phyloP scores from a whole-genome alignment of 139 green algal genomes.

The Axilococcus clingmanii region DNA sequence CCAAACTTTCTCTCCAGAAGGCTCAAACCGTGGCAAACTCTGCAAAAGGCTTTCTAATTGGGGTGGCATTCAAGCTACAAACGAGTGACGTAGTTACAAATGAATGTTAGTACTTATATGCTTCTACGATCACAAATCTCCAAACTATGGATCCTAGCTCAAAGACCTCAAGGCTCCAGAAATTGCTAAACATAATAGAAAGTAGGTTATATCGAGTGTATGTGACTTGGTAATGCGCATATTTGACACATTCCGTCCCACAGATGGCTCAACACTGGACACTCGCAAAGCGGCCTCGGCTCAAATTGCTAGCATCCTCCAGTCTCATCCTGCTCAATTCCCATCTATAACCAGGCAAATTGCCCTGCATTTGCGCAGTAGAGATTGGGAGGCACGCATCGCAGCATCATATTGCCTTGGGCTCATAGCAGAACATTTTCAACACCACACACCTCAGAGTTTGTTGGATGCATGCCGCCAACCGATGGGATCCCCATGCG shows the following conservation, averaged over 20 bases:
- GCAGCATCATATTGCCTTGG: conserved; percentile 68
- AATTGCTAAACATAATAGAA: conserved; percentile 59
- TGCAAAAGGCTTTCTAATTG: not conserved
- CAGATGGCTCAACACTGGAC: conserved; percentile 57
- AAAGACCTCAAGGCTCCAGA: conserved; percentile 36
- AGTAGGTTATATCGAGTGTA: conserved; percentile 29
- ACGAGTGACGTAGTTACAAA: not conserved
- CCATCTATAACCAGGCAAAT: conserved; percentile 59
- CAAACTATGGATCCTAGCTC: not conserved
- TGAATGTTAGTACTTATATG: not conserved
- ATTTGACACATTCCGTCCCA: not conserved
- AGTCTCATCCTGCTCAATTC: conserved; percentile 61
- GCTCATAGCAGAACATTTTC: conserved; percentile 57
- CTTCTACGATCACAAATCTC: not conserved
- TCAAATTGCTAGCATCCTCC: conserved; percentile 71
- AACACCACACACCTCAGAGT: conserved; percentile 45
- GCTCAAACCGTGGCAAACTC: not conserved
- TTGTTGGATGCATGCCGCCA: conserved; percentile 12
- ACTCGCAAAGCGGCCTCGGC: conserved; percentile 62
- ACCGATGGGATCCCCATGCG: too few relatives aligned
- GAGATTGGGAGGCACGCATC: conserved; percentile 70
- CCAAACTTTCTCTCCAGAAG: not conserved
- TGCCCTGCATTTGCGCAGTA: conserved; percentile 42
- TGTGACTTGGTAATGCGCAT: not conserved
- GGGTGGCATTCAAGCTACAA: not conserved